phyloP scores from a whole-genome alignment of 441 rosid species.

The Pelargonium myrrhifolium region DNA sequence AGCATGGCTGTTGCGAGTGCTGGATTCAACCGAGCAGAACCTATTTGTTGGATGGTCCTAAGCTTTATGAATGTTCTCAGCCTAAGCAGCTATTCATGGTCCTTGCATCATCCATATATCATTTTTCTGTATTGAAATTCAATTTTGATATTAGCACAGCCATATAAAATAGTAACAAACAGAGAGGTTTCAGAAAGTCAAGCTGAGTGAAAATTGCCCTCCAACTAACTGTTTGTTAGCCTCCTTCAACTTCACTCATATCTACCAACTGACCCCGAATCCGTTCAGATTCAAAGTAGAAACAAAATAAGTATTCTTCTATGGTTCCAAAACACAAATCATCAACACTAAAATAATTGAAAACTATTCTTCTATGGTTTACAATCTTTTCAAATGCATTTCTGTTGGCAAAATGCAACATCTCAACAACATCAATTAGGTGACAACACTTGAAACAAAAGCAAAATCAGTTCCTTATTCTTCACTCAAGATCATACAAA shows the following conservation, averaged over 20 bases:
- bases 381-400: too few species aligned
- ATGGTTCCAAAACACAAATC: constrained; percentile 14
- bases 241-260: constrained; percentile 30
- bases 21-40: constrained; percentile 28
- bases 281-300: not conserved
- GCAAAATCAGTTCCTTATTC: constrained; percentile 47
- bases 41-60: too few species aligned
- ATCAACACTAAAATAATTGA: constrained; percentile 16
- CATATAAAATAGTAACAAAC: not conserved
- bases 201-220: constrained; percentile 26
- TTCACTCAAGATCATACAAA: constrained; percentile 34
- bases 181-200: constrained; percentile 6
- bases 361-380: constrained; percentile 12
- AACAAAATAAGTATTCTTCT: constrained; percentile 18
- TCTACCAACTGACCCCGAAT: constrained; percentile 23
- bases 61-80: too few species aligned
- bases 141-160: too few species aligned
- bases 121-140: too few species aligned
- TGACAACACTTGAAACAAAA: constrained; percentile 36
- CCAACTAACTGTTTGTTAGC: constrained; percentile 23
- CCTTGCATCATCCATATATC: too few species aligned
- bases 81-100: too few species aligned
- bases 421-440: constrained; percentile 29
- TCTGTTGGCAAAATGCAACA: constrained; percentile 13
- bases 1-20: constrained; percentile 42